Evolutionary conservation across 1,139 yeast species (phyloP), one percentile per base, ranked within the genome.

Genomic region (Yamadazyma atmosphaerica): DNA sequence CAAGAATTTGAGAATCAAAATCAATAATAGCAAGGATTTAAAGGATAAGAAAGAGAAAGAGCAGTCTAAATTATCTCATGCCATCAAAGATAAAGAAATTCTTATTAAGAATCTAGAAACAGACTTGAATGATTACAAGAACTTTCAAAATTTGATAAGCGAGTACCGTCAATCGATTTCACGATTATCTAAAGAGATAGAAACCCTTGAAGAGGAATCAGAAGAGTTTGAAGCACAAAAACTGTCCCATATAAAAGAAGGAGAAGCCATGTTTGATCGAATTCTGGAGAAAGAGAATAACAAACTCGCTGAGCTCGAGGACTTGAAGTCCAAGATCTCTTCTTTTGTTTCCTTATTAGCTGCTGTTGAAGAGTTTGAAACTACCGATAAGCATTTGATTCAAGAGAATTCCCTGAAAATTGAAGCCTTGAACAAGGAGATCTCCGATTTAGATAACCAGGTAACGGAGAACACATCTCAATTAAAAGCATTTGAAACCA

Each of bases 61-160:
- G 33, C 49, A 77, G 19, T 65, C 72, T n/a, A 64, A 68, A 15
- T 51, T 83, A 22, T 81, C 83, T 35, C 72, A 63, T 33, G 59
- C 63, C 22, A 62, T 84, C 7, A 80, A 82, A 44, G 89, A 84
- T 49, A 73, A 74, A 42, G 73, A 71, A 46, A 60, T 83, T 18
- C 58, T 58, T 3, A 74, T 87, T 8, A 76, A 80, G 46, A 75
- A 77, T 40, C 60, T 82, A 35, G 86, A 82, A 47, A 68, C 65
- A 35, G 58, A 76, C 1, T 58, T 77, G 12, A 56, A 73, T 32
- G 81, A 80, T 34, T 45, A 56, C 4, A 60, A 51, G 25, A 61
- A 48, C 33, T 39, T 49, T 16, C 52, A 50, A 34, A 43, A 36
- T 8, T 41, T 50, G 9, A 47, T 60, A 0, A 33, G 39, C 13